A percentile compares a stretch with the other conserved stretches of the same genome.
Evolutionary conservation across 2,329 filamentous ascomycete species (phyloP).

Genomic region (Sporothrix brunneoviolacea): DNA sequence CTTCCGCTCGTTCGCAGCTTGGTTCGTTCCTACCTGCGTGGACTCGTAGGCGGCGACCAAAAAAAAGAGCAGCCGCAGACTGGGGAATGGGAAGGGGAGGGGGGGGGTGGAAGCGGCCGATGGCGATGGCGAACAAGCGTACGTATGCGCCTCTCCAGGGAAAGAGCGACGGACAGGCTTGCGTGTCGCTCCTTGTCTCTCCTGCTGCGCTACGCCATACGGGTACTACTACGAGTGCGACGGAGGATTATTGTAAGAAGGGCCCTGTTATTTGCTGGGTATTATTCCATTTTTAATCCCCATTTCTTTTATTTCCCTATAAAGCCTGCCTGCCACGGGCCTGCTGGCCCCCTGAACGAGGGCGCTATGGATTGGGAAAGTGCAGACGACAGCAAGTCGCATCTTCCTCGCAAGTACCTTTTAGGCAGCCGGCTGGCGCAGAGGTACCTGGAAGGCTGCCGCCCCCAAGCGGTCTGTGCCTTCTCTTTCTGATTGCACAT

Average conservation of each 20-base stretch:
- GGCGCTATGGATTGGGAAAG: too few species aligned
- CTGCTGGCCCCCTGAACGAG: too few species aligned
- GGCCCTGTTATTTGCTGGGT: constrained; percentile 6
- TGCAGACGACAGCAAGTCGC: too few species aligned
- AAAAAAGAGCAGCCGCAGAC: constrained; percentile 1
- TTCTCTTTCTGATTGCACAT: too few species aligned
- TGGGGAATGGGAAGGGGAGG: background rate
- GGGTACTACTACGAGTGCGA: background rate
- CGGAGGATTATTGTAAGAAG: constrained; percentile 4
- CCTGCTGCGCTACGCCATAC: constrained; percentile 11
- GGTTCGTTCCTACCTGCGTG: too few species aligned
- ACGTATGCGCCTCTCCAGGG: constrained; percentile 19
- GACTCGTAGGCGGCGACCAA: constrained; percentile 4
- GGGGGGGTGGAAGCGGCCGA: constrained; percentile 3
- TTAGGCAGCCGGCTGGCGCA: too few species aligned
- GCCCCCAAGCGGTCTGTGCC: too few species aligned
- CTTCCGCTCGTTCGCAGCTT: background rate
- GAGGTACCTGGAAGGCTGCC: too few species aligned
- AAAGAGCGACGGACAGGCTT: constrained; percentile 19
- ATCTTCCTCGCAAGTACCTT: too few species aligned
- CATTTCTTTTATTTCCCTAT: constrained; percentile 1
- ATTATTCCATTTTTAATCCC: constrained; percentile 3
- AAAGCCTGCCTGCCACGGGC: too few species aligned
- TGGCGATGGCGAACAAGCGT: constrained; percentile 18
- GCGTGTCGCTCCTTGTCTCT: constrained; percentile 15